Percentiles rank a stretch among this genome's conserved stretches.
Evolutionary conservation across 1,284 basidiomycete species (phyloP).

Genomic region (Fomitopsis schrenkii): DNA sequence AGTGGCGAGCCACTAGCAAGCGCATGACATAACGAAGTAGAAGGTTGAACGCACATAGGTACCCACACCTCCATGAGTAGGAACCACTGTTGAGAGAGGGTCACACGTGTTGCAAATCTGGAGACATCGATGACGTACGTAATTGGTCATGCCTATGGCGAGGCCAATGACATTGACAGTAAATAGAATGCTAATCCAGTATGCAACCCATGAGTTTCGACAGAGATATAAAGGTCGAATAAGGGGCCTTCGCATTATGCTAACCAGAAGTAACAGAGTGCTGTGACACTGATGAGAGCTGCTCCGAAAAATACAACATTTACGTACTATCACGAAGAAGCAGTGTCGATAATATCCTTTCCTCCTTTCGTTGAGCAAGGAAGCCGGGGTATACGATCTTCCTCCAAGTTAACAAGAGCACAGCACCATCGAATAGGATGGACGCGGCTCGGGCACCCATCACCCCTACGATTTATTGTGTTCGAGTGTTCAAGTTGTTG

Average conservation of each 20-base stretch:
- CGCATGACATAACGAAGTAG: not conserved
- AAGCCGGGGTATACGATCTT: slow-evolving; percentile 9
- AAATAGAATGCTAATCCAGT: not conserved
- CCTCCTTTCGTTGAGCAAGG: not conserved
- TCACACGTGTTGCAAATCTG: not conserved
- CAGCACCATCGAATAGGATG: slow-evolving; percentile 15
- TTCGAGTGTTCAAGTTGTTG: too few relatives aligned
- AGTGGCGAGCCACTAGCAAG: not conserved
- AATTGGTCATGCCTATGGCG: not conserved
- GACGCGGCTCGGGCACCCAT: slow-evolving; percentile 11
- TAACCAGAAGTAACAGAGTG: not conserved
- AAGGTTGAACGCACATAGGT: not conserved
- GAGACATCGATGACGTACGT: not conserved
- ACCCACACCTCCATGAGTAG: not conserved
- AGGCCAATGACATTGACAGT: not conserved
- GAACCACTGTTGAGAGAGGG: not conserved
- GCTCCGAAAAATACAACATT: not conserved
- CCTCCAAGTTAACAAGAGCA: slow-evolving; percentile 14
- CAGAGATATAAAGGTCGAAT: too few relatives aligned
- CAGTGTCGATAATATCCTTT: not conserved
- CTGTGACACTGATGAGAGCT: not conserved
- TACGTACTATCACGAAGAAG: not conserved
- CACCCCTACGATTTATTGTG: slow-evolving; percentile 4
- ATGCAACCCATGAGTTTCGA: too few relatives aligned
- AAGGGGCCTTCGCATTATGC: not conserved